Evolutionary conservation across 768 basidiomycete species (phyloP).

Genomic region (Leccinum fibrillosum): DNA sequence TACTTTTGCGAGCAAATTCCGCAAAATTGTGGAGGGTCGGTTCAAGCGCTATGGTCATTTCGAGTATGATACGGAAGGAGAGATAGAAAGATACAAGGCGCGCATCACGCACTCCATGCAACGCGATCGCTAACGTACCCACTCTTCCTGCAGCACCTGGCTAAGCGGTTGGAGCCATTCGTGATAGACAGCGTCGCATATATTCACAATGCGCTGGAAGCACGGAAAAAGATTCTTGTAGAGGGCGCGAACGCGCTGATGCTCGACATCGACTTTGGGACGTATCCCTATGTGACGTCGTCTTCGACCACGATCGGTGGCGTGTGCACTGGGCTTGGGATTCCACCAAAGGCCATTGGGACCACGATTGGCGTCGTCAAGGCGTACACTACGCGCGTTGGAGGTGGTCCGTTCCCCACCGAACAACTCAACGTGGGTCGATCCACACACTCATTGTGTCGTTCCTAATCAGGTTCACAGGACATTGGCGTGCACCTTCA

Average conservation of each 20-base stretch:
- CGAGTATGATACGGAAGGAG: slow-evolving; percentile 97
- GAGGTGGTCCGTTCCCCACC: slow-evolving; percentile 97
- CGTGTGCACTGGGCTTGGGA: slow-evolving; percentile 95
- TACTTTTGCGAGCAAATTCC: slow-evolving; percentile 87
- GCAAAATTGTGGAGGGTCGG: slow-evolving; percentile 91
- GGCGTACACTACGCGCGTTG: slow-evolving; percentile 97
- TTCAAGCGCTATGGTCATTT: slow-evolving; percentile 98
- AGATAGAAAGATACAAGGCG: slow-evolving; percentile 91
- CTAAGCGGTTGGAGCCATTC: slow-evolving; percentile 80
- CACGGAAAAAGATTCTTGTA: slow-evolving; percentile 80
- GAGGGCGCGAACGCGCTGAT: slow-evolving; percentile 98
- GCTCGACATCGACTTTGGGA: slow-evolving; percentile 98
- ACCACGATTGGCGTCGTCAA: slow-evolving; percentile 91
- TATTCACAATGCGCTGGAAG: slow-evolving; percentile 73
- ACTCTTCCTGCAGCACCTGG: slow-evolving; percentile 55
- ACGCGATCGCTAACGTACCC: not conserved
- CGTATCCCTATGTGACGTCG: slow-evolving; percentile 97
- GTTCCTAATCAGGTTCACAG: slow-evolving; percentile 36
- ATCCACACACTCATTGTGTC: not conserved
- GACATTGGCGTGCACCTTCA: slow-evolving; percentile 83
- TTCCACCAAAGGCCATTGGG: slow-evolving; percentile 88
- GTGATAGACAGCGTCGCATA: slow-evolving; percentile 87
- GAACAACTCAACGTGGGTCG: slow-evolving; percentile 82
- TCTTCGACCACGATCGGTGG: slow-evolving; percentile 93
- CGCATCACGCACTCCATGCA: slow-evolving; percentile 6